Conservation (phyloP, 164 flowering plant species). For the Berberis thunbergii region DNA sequence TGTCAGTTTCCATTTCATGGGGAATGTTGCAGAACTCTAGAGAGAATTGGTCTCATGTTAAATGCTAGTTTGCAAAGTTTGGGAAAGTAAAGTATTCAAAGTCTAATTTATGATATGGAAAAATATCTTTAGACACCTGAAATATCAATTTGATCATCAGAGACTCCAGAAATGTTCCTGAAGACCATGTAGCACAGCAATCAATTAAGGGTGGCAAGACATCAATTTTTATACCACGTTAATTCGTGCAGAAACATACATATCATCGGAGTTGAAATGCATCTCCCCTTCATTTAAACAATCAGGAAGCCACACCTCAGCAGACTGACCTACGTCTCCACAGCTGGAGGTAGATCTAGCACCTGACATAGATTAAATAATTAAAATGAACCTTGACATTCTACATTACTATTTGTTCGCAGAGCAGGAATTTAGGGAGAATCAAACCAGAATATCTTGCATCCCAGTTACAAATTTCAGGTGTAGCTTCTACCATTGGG, state of each 20-base stretch:
- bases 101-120: neutral
- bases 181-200: conserved; percentile 3
- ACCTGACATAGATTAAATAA: conserved; percentile 20
- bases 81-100: neutral
- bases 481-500: conserved; percentile 29
- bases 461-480: conserved; percentile 43
- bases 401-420: neutral
- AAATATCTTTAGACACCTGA: conserved; percentile 35
- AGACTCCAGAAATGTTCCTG: conserved; percentile 43
- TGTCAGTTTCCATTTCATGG: conserved; percentile 31
- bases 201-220: conserved; percentile 1
- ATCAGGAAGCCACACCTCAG: conserved; percentile 69
- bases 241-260: conserved; percentile 33
- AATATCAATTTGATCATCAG: conserved; percentile 52
- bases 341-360: conserved; percentile 28
- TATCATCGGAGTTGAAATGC: conserved; percentile 42
- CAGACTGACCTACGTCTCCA: conserved; percentile 45
- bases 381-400: neutral
- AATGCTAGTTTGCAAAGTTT: neutral
- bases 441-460: conserved; percentile 45
- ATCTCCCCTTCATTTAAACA: conserved; percentile 59
- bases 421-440: conserved; percentile 8
- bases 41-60: neutral
- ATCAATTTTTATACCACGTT: neutral
- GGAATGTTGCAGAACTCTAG: conserved; percentile 44